Percentiles rank a stretch among this genome's conserved stretches.
These are phyloP conservation scores for Penicillium paneum DNA, from an alignment of 2,329 filamentous ascomycete species.

Conservation along the genomic window DNA sequence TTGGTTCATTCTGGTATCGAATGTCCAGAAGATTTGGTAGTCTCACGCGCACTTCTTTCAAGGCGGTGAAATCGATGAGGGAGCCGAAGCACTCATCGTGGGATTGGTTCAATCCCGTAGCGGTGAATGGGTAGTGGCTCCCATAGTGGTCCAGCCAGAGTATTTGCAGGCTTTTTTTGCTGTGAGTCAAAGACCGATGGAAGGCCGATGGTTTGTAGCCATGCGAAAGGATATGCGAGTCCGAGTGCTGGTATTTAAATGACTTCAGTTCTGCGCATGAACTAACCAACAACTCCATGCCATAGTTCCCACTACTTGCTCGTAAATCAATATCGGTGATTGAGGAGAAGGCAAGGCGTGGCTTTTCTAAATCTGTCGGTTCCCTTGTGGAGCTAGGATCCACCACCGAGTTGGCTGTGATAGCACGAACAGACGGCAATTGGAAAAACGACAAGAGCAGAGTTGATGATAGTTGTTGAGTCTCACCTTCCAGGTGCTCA, in stretches of 20 bases:
- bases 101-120: slow-evolving; percentile 27
- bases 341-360: slow-evolving; percentile 9
- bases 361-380: not conserved
- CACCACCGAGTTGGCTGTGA: slow-evolving; percentile 27
- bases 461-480: not conserved
- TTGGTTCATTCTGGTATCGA: slow-evolving; percentile 27
- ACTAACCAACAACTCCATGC: slow-evolving; percentile 24
- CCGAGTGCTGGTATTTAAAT: slow-evolving; percentile 35
- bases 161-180: slow-evolving; percentile 25
- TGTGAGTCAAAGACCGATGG: slow-evolving; percentile 22
- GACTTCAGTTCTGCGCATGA: slow-evolving; percentile 24
- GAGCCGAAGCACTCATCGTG: slow-evolving; percentile 34
- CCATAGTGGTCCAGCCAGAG: slow-evolving; percentile 32
- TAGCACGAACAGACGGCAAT: slow-evolving; percentile 22
- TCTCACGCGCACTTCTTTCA: slow-evolving; percentile 31
- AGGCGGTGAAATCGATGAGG: slow-evolving; percentile 25
- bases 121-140: slow-evolving; percentile 29
- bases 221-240: slow-evolving; percentile 24
- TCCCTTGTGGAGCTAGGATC: slow-evolving; percentile 14
- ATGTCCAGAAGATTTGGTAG: slow-evolving; percentile 32
- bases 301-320: slow-evolving; percentile 25
- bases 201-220: slow-evolving; percentile 29
- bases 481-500: slow-evolving; percentile 9
- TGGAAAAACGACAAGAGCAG: slow-evolving; percentile 28
- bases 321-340: slow-evolving; percentile 27